Base-by-base conservation (phyloP, 352 stramenopile species). In the Phytopythium kandeliae region DNA sequence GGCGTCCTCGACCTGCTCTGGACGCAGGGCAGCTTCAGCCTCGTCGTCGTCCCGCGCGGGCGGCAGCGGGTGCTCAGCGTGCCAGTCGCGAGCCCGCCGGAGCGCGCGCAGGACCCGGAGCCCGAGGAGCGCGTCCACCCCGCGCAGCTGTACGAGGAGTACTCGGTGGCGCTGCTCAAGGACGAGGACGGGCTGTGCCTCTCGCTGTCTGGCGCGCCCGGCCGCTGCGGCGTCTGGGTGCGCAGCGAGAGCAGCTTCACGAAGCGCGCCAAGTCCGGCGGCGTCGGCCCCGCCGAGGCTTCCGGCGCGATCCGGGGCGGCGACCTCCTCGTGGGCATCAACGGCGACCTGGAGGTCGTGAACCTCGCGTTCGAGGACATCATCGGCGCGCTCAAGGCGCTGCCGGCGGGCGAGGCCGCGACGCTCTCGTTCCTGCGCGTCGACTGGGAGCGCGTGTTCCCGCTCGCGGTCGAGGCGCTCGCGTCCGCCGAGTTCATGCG, bases 231-330 rank as follows among this genome's bases (percentile, higher is more conserved):
- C 6, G 81, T 81, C 11, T 95, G 84, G 84, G 81, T 95, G 46
- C 81, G 79, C 31, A 90, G 74, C 24, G 80, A 91, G 24, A 77
- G 69, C 44, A 83, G 73, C 48, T 92, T 92, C 43, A 89, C 78
- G 17, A 67, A 60, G 2, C 71, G 68, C 37, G 49, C 62, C 2
- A 31, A 43, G 24, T 66, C 85, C 55, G 69, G 77, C 12, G 63
- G 63, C 0, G 31, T 86, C 16, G 84, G 84, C 1, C 79, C 84
- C 7, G 84, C 84, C 0, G 78, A 92, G 46, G 58, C 70, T 2
- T 85, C 60, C 11, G 70, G 74, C 2, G 40, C 55, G 22, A 86
- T 95, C 40, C 38, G 69, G 17, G 76, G 74, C 13, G 84, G 81
- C 1, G 81, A 95, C 44, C 52, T 95, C 35, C 64, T 95, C 11